These are phyloP conservation scores for Cladosporium sp. DNA, from an alignment of 2,329 filamentous ascomycete genomes.

Conservation along the genomic window DNA sequence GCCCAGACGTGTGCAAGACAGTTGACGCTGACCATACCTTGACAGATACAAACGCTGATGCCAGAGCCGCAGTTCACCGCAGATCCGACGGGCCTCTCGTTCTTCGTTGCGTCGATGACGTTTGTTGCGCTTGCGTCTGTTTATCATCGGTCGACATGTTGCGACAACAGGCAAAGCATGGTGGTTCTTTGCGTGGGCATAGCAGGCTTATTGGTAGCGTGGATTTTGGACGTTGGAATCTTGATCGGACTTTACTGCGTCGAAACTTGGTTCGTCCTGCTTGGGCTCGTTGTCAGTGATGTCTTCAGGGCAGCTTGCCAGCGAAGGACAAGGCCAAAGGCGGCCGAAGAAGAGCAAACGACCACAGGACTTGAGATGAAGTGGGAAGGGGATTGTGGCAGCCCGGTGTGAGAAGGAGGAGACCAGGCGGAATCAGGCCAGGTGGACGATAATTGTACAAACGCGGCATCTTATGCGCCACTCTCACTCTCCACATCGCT, in stretches of 20 bases:
- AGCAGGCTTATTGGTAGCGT: neutral
- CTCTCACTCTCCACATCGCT: slow-evolving; percentile 26
- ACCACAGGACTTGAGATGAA: too few relatives aligned
- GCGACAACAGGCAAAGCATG: neutral
- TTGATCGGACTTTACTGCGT: neutral
- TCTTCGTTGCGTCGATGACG: neutral
- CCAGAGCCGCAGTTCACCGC: too few relatives aligned
- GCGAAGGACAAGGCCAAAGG: too few relatives aligned
- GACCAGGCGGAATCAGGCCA: too few relatives aligned
- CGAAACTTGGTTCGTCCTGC: neutral
- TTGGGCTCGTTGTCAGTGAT: neutral
- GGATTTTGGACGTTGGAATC: neutral
- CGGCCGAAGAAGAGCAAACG: too few relatives aligned
- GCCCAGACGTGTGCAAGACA: too few relatives aligned
- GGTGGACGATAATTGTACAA: neutral
- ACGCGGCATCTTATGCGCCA: slow-evolving; percentile 1
- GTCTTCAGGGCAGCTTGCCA: neutral
- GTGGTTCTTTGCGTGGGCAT: neutral
- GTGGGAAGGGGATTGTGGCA: too few relatives aligned
- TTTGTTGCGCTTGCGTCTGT: neutral
- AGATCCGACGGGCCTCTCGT: neutral
- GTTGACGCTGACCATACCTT: too few relatives aligned
- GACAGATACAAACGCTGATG: too few relatives aligned
- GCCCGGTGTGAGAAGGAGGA: too few relatives aligned
- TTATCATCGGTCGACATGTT: neutral